phyloP scores from a whole-genome alignment of 352 stramenopile genomes.

The Phytopythium boreale region DNA sequence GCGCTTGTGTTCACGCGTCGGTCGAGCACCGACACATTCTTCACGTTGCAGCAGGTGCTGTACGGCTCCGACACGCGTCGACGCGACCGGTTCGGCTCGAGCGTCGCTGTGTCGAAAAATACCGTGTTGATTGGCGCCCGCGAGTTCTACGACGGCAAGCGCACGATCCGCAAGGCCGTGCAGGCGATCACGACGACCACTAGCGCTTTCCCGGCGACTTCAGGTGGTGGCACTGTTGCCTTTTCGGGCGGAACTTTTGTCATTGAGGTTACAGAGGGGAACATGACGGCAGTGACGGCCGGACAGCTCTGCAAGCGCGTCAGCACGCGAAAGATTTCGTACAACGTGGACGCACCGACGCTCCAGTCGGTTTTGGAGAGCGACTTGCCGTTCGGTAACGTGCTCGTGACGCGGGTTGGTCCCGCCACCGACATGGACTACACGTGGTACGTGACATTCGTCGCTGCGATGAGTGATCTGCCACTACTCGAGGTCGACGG shows the following conservation, averaged over 20 bases:
- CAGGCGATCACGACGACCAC: conserved; percentile 39
- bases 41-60: conserved; percentile 66
- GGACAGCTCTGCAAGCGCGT: conserved; percentile 20
- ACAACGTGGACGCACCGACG: conserved; percentile 33
- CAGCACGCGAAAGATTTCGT: conserved; percentile 49
- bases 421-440: conserved; percentile 48
- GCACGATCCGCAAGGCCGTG: conserved; percentile 73
- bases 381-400: conserved; percentile 66
- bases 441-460: conserved; percentile 86
- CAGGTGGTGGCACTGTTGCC: neutral
- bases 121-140: conserved; percentile 71
- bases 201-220: neutral
- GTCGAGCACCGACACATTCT: conserved; percentile 57
- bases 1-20: conserved; percentile 53
- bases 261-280: conserved; percentile 37
- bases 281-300: conserved; percentile 12
- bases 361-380: conserved; percentile 56
- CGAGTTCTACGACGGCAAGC: conserved; percentile 41
- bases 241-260: neutral
- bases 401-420: conserved; percentile 67
- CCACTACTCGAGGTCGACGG: conserved; percentile 56
- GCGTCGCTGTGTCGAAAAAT: conserved; percentile 62
- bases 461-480: conserved; percentile 45
- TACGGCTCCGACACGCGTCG: conserved; percentile 58
- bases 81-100: conserved; percentile 73